Base-by-base conservation (phyloP, 352 stramenopile species). In the Globisporangium camurandrum region DNA sequence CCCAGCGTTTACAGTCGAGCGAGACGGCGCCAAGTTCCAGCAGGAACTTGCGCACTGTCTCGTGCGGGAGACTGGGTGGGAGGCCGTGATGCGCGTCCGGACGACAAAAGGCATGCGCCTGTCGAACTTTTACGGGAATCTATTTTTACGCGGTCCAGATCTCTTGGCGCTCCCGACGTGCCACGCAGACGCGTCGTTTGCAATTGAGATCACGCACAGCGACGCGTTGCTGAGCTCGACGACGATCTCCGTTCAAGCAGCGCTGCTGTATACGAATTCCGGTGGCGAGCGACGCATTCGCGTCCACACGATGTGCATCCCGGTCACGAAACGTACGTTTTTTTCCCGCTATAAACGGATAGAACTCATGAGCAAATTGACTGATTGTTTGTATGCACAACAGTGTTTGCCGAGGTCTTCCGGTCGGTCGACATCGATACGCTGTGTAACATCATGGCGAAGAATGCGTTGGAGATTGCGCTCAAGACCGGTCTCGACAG, bases 71-170 rank as follows among this genome's bases (percentile, higher is more conserved):
- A 99, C 95, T 34, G 85, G 75, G 8, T 97, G 89, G 63, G 97
- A 99, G 66, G 88, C 91, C 5, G 96, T 99, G 26, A 97, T 99
- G 83, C 86, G 96, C 52, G 94, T 99, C 57, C 92, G 97, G 40
- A 97, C 88, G 61, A 98, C 95, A 14, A 94, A 97, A 66, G 95
- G 95, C 56, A 97, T 99, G 84, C 86, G 93, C n/a, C 87, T 99
- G 41, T 84, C 81, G 27, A 98, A 98, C 61, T 99, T 99, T 64
- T 98, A 99, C 68, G 97, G 97, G 60, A 99, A 99, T 64, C 98
- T 98, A 58, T 98, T 97, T 64, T 86, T 99, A 63, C 89, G 96
- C 26, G 96, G 95, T 20, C 95, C 92, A 2, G 97, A 99, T 67
- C 75, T 99, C 0, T 67, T 99, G 51, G 94, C 96, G 16, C 69